Evolutionary conservation across 2,329 filamentous ascomycete species (phyloP).

Genomic region (Lachnellula hyalina): DNA sequence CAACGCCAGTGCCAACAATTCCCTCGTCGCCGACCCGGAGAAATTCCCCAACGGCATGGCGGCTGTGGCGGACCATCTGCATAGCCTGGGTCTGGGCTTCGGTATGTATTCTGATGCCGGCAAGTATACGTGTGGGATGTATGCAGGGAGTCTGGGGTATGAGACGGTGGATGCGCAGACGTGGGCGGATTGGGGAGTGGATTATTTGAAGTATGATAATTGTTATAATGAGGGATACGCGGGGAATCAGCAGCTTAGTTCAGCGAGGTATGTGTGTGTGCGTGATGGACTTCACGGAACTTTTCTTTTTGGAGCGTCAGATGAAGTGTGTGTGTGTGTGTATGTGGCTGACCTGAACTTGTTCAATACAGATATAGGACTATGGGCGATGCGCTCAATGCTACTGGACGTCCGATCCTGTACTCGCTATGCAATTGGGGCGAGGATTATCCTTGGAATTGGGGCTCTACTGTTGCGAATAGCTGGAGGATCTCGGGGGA

Average conservation of each 20-base stretch:
- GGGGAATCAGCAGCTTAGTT: conserved; percentile 38
- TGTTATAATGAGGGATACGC: conserved; percentile 50
- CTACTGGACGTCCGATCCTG: conserved; percentile 34
- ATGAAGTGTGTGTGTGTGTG: too few relatives aligned
- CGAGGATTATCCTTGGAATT: conserved; percentile 39
- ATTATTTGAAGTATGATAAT: conserved; percentile 52
- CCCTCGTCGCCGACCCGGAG: conserved; percentile 35
- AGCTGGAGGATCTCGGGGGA: conserved; percentile 37
- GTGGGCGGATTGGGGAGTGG: conserved; percentile 47
- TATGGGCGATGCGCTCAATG: conserved; percentile 33
- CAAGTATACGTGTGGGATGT: conserved; percentile 35
- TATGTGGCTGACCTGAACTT: not conserved
- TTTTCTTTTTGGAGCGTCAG: too few relatives aligned
- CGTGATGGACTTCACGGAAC: too few relatives aligned
- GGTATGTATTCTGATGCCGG: conserved; percentile 49
- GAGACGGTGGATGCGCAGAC: conserved; percentile 47
- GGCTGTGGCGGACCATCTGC: conserved; percentile 41
- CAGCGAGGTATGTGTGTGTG: conserved; percentile 33
- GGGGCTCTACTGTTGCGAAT: conserved; percentile 32
- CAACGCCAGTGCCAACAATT: conserved; percentile 35
- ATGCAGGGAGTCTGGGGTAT: conserved; percentile 42
- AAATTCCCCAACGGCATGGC: conserved; percentile 46
- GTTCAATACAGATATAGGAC: conserved; percentile 26
- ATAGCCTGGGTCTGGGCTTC: conserved; percentile 43
- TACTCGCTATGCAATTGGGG: conserved; percentile 44